phyloP scores from a whole-genome alignment of 257 asterid species.

The Fraxinus quadrangulata region DNA sequence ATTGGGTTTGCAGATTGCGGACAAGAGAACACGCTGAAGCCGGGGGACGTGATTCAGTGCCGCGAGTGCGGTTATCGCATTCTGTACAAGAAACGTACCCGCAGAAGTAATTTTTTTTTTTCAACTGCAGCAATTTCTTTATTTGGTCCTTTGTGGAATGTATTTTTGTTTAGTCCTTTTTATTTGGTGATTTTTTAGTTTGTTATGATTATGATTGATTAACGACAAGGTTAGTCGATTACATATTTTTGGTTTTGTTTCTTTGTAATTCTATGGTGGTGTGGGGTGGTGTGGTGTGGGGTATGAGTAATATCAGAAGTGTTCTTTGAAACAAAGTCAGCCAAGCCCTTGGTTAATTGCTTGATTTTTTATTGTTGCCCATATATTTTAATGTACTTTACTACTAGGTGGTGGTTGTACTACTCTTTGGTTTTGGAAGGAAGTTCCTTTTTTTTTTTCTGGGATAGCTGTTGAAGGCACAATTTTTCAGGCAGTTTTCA shows the following conservation, averaged over 20 bases:
- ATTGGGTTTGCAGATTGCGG: conserved; percentile 70
- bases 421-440: neutral
- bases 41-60: conserved; percentile 86
- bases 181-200: no score
- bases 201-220: neutral
- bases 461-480: neutral
- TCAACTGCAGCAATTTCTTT: neutral
- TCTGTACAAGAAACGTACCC: conserved; percentile 91
- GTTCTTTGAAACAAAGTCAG: neutral
- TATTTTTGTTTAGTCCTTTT: neutral
- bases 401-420: no score
- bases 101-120: conserved; percentile 50
- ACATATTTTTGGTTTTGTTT: neutral
- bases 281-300: neutral
- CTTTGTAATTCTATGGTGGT: neutral
- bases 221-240: neutral
- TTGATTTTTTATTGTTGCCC: no score
- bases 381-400: no score
- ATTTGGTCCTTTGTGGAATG: neutral
- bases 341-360: neutral
- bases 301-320: neutral
- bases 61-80: conserved; percentile 90
- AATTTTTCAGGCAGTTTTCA: neutral
- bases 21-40: conserved; percentile 79
- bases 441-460: neutral